These are phyloP conservation scores for Penicillium sclerotiorum DNA, from an alignment of 2,329 filamentous ascomycete genomes.

Conservation along the genomic window DNA sequence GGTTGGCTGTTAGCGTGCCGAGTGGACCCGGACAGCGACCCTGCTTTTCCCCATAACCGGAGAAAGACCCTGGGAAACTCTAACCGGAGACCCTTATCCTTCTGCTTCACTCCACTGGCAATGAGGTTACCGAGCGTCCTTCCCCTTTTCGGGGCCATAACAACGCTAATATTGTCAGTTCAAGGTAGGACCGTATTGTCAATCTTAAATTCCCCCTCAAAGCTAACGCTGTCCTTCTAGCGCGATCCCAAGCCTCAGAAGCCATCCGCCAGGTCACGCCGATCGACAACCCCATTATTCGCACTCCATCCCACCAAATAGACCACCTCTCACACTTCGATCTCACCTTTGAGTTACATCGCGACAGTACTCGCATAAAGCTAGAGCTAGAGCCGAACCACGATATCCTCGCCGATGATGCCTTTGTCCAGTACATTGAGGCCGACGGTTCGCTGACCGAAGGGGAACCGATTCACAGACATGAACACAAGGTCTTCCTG, in stretches of 20 bases:
- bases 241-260: slow-evolving; percentile 73
- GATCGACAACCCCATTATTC: slow-evolving; percentile 74
- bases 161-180: slow-evolving; percentile 17
- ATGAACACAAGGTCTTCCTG: slow-evolving; percentile 80
- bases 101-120: slow-evolving; percentile 4
- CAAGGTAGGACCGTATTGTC: slow-evolving; percentile 15
- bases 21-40: slow-evolving; percentile 3
- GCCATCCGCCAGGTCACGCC: slow-evolving; percentile 74
- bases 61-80: slow-evolving; percentile 21
- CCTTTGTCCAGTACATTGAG: slow-evolving; percentile 71
- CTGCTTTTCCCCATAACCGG: slow-evolving; percentile 10
- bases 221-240: slow-evolving; percentile 40
- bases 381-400: slow-evolving; percentile 86
- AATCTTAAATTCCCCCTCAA: not conserved
- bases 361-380: slow-evolving; percentile 69
- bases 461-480: slow-evolving; percentile 70
- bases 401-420: slow-evolving; percentile 78
- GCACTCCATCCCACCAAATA: slow-evolving; percentile 76
- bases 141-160: slow-evolving; percentile 20
- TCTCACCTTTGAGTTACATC: slow-evolving; percentile 74
- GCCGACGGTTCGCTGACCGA: slow-evolving; percentile 68
- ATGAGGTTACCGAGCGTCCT: slow-evolving; percentile 24
- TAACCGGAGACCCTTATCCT: slow-evolving; percentile 11
- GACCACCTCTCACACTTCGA: slow-evolving; percentile 83
- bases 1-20: not conserved